Conservation (phyloP, 1,284 basidiomycete species). For the Inonotus hispidus region DNA sequence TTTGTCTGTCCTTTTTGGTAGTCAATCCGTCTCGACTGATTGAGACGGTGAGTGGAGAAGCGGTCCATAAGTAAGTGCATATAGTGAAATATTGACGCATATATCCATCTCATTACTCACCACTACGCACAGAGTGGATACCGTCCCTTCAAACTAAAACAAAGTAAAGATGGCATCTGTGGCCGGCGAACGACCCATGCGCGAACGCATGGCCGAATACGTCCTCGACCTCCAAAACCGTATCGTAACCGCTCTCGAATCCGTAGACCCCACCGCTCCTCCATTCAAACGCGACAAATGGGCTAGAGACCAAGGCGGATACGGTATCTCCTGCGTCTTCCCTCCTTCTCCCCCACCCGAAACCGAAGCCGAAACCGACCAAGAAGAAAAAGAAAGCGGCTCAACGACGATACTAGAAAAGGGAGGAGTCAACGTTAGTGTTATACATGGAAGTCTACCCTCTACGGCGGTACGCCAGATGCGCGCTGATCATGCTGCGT, state of each 20-base stretch:
- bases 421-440: constrained; percentile 92
- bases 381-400: background rate
- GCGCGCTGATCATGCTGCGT: constrained; percentile 83
- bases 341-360: constrained; percentile 45
- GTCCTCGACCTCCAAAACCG: constrained; percentile 76
- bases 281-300: constrained; percentile 86
- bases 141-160: background rate
- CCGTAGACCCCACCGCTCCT: constrained; percentile 67
- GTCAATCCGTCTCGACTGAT: too few species aligned
- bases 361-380: background rate
- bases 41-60: too few species aligned
- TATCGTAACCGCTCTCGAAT: constrained; percentile 79
- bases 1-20: too few species aligned
- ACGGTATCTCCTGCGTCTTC: constrained; percentile 87
- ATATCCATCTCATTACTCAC: background rate
- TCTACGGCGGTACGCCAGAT: constrained; percentile 90
- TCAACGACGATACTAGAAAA: constrained; percentile 76
- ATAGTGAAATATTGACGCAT: background rate
- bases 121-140: background rate
- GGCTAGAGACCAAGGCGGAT: constrained; percentile 80
- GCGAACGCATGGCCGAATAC: constrained; percentile 75
- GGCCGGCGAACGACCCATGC: constrained; percentile 56
- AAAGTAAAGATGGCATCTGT: constrained; percentile 15
- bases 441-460: constrained; percentile 87
- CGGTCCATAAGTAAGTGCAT: too few species aligned